Evolutionary conservation across 2,329 filamentous ascomycete genomes (phyloP).

Genomic region (Beauveria sp.): DNA sequence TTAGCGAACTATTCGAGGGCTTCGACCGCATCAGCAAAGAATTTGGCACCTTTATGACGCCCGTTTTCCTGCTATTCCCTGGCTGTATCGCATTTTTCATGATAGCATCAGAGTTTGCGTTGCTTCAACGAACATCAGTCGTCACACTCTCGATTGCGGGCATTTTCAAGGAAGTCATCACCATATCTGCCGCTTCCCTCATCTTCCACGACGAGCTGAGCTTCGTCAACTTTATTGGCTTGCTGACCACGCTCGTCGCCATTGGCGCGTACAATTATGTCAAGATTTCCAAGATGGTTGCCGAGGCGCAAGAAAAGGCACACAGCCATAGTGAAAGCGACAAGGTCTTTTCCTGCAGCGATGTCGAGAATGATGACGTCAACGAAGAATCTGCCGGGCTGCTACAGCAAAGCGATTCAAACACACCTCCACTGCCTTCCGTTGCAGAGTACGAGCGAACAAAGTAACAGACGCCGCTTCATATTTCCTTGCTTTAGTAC

Average conservation of each 20-base stretch:
- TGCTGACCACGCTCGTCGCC: constrained; percentile 80
- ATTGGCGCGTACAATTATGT: constrained; percentile 91
- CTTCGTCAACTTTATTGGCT: constrained; percentile 74
- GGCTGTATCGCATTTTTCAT: constrained; percentile 89
- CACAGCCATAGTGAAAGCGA: constrained; percentile 32
- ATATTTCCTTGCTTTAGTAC: background rate
- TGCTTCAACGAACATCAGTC: constrained; percentile 89
- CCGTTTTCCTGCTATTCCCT: constrained; percentile 77
- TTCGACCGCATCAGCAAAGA: constrained; percentile 54
- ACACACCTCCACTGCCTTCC: background rate
- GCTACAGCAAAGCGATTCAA: constrained; percentile 25
- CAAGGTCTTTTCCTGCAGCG: constrained; percentile 28
- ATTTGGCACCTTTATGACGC: constrained; percentile 60
- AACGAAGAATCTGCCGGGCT: constrained; percentile 39
- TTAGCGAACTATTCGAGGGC: constrained; percentile 58
- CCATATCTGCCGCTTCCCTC: constrained; percentile 78
- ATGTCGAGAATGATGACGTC: constrained; percentile 33
- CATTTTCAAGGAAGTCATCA: constrained; percentile 98
- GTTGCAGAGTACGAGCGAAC: background rate
- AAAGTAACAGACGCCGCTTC: background rate
- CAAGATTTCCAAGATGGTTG: constrained; percentile 83
- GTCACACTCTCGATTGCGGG: constrained; percentile 94
- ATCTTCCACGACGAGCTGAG: constrained; percentile 87
- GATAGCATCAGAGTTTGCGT: constrained; percentile 92
- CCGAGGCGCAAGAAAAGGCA: constrained; percentile 55